Evolutionary conservation across 2,329 filamentous ascomycete genomes (phyloP).

Genomic region (Sarocladium kiliense): DNA sequence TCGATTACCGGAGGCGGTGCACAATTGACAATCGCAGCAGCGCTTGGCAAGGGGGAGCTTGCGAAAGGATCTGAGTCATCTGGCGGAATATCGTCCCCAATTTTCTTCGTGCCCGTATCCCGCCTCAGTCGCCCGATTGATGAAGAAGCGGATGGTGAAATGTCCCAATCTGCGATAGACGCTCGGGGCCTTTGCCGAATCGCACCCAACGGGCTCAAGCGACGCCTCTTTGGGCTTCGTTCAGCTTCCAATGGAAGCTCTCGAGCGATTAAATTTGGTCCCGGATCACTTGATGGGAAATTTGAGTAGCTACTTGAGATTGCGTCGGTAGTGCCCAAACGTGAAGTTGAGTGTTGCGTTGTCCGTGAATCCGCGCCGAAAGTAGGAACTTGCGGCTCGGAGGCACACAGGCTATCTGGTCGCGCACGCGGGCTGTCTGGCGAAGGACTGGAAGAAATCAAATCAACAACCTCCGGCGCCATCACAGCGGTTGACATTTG

Average conservation of each 20-base stretch:
- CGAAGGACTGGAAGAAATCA: slow-evolving; percentile 15
- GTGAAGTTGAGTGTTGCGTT: not conserved
- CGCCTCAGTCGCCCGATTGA: too few species aligned
- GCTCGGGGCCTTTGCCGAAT: not conserved
- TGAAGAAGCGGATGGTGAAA: too few species aligned
- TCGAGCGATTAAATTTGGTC: not conserved
- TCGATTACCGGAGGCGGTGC: not conserved
- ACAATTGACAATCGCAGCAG: not conserved
- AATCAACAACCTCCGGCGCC: slow-evolving; percentile 13
- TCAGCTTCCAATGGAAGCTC: not conserved
- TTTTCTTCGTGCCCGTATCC: not conserved
- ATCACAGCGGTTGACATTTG: slow-evolving; percentile 4
- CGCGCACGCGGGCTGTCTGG: not conserved
- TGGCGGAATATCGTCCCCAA: not conserved
- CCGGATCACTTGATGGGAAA: not conserved
- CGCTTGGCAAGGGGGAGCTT: slow-evolving; percentile 4
- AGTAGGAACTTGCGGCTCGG: not conserved
- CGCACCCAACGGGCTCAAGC: not conserved
- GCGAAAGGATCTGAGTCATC: slow-evolving; percentile 9
- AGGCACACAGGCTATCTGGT: not conserved
- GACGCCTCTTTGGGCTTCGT: not conserved
- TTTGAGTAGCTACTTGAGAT: not conserved
- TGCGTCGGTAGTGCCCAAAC: too few species aligned
- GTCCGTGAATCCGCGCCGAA: not conserved
- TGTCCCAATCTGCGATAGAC: not conserved